Conservation (phyloP, 2,329 filamentous ascomycete genomes). For the Hirsutella rhossiliensis region DNA sequence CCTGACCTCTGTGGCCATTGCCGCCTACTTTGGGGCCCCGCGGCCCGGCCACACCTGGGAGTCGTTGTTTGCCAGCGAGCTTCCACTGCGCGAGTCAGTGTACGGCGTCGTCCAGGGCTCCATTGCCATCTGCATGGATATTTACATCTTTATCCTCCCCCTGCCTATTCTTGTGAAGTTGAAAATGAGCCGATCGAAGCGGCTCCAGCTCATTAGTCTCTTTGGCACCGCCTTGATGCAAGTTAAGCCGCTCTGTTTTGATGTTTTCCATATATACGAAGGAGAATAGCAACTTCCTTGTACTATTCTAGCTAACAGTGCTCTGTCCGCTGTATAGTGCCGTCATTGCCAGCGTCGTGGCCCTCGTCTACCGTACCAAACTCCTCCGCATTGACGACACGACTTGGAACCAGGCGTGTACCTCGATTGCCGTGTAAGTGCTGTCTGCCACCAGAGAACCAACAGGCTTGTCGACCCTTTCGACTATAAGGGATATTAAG, state of each 20-base stretch:
- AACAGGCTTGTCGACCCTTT: too few relatives aligned
- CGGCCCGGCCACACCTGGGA: conserved; percentile 3
- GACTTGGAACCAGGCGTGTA: too few relatives aligned
- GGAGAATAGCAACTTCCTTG: too few relatives aligned
- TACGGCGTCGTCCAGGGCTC: conserved; percentile 1
- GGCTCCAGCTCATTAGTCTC: conserved; percentile 4
- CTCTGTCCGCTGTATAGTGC: neutral
- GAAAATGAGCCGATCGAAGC: conserved; percentile 1
- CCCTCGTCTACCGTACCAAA: neutral
- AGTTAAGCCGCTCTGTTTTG: too few relatives aligned
- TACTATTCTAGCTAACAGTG: too few relatives aligned
- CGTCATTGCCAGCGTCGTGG: neutral
- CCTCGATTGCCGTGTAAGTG: too few relatives aligned
- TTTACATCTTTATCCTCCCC: conserved; percentile 9
- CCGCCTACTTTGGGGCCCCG: conserved; percentile 3
- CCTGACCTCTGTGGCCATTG: conserved; percentile 1
- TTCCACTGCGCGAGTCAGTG: too few relatives aligned
- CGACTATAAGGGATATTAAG: too few relatives aligned
- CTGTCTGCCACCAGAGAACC: too few relatives aligned
- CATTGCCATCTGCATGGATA: conserved; percentile 4
- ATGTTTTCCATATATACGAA: too few relatives aligned
- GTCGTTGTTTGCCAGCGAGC: neutral
- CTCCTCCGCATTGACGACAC: too few relatives aligned
- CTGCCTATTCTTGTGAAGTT: conserved; percentile 4
- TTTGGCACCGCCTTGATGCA: conserved; percentile 8